A percentile compares a stretch with the other conserved stretches of the same genome.
phyloP scores from a whole-genome alignment of 2,329 filamentous ascomycete species.

The Conoideocrella luteorostrata region DNA sequence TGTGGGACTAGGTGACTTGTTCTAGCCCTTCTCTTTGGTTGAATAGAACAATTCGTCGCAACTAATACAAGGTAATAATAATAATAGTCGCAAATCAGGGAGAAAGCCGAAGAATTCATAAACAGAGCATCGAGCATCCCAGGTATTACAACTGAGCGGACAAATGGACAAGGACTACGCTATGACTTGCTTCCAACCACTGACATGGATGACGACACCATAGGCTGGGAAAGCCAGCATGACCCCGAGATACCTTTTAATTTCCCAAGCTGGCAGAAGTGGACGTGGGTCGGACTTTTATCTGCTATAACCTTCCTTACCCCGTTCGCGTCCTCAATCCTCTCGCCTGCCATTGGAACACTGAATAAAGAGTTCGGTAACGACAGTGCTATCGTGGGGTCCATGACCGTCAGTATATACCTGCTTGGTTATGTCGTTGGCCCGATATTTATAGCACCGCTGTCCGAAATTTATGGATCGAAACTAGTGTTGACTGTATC shows the following conservation, averaged over 20 bases:
- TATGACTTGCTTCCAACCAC: slow-evolving; percentile 44
- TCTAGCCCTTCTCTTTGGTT: too few relatives aligned
- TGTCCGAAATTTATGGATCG: slow-evolving; percentile 61
- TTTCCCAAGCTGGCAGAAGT: slow-evolving; percentile 49
- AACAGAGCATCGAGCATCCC: too few relatives aligned
- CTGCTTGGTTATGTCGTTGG: slow-evolving; percentile 53
- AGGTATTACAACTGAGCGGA: too few relatives aligned
- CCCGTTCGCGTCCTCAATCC: slow-evolving; percentile 58
- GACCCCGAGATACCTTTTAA: slow-evolving; percentile 55
- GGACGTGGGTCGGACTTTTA: slow-evolving; percentile 49
- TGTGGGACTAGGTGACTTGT: too few relatives aligned
- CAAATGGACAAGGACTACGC: too few relatives aligned
- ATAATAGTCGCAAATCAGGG: too few relatives aligned
- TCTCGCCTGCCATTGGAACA: slow-evolving; percentile 40
- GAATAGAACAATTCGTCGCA: too few relatives aligned
- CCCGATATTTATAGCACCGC: slow-evolving; percentile 49
- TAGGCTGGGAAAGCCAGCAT: slow-evolving; percentile 54
- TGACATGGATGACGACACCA: slow-evolving; percentile 45
- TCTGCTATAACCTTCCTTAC: slow-evolving; percentile 59
- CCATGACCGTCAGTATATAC: slow-evolving; percentile 56
- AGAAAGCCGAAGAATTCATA: too few relatives aligned
- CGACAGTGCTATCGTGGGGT: slow-evolving; percentile 30
- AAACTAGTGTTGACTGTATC: slow-evolving; percentile 47
- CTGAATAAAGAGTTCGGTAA: slow-evolving; percentile 39
- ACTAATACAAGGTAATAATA: too few relatives aligned